Percentiles rank a stretch among this genome's conserved stretches.
Evolutionary conservation across 2,329 filamentous ascomycete genomes (phyloP).

Genomic region (Cadophora sp.): DNA sequence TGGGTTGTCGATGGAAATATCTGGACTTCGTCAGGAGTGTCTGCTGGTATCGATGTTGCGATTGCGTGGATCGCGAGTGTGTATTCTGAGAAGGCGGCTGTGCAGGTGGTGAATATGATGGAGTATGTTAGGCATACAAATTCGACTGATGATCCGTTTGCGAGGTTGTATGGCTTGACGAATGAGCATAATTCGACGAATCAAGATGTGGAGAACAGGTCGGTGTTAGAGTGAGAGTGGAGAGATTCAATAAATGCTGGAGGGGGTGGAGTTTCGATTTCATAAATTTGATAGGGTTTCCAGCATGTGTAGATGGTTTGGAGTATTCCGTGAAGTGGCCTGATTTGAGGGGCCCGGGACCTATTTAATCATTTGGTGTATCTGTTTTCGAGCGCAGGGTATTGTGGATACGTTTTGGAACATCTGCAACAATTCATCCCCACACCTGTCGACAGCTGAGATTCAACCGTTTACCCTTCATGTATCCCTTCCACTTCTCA

Average conservation of each 20-base stretch:
- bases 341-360: background rate
- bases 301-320: background rate
- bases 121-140: conserved; percentile 18
- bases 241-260: background rate
- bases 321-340: background rate
- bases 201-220: background rate
- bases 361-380: background rate
- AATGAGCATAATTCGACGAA: conserved; percentile 9
- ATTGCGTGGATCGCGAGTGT: background rate
- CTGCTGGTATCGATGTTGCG: conserved; percentile 10
- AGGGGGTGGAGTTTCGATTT: background rate
- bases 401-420: background rate
- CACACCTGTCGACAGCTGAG: conserved; percentile 93
- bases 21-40: conserved; percentile 10
- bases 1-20: conserved; percentile 14
- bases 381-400: background rate
- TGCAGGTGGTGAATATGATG: conserved; percentile 15
- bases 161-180: conserved; percentile 21
- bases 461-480: conserved; percentile 86
- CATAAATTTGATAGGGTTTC: background rate
- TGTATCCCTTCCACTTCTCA: conserved; percentile 83
- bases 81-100: conserved; percentile 8
- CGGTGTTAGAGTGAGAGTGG: background rate
- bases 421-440: conserved; percentile 29
- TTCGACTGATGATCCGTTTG: conserved; percentile 27